Evolutionary conservation across 306 rosid genomes (phyloP).

Genomic region (Vigna mungo): DNA sequence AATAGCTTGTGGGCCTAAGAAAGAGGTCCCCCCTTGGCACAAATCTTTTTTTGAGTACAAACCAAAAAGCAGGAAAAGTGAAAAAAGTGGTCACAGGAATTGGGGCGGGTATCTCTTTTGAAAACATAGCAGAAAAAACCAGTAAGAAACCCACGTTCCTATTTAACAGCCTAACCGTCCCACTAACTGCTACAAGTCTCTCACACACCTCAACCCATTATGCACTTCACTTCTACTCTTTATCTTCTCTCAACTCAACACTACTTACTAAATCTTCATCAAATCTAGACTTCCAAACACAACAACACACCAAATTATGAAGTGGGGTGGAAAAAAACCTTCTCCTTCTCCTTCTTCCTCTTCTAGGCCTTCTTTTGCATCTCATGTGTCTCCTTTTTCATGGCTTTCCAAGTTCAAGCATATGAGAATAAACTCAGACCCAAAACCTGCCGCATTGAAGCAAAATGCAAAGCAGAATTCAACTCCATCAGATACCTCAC

Average conservation of each 20-base stretch:
- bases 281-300: conserved; percentile 28
- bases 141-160: conserved; percentile 69
- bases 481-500: conserved; percentile 43
- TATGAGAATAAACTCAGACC: conserved; percentile 57
- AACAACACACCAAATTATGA: conserved; percentile 52
- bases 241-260: conserved; percentile 31
- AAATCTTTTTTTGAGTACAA: conserved; percentile 46
- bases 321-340: conserved; percentile 78
- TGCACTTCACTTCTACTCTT: conserved; percentile 25
- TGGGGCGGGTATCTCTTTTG: conserved; percentile 95
- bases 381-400: conserved; percentile 73
- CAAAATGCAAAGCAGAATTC: conserved; percentile 55
- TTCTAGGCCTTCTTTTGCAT: conserved; percentile 64
- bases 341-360: conserved; percentile 60
- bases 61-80: conserved; percentile 47
- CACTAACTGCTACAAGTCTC: conserved; percentile 43
- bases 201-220: conserved; percentile 31
- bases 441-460: conserved; percentile 47
- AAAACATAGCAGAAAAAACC: conserved; percentile 52
- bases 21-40: conserved; percentile 53
- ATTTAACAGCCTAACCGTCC: conserved; percentile 65
- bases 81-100: conserved; percentile 84
- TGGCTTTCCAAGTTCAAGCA: conserved; percentile 92
- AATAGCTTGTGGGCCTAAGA: conserved; percentile 40
- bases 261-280: conserved; percentile 27